Percentiles rank a stretch among this genome's conserved stretches.
These are phyloP conservation scores for Diaporthe caulivora DNA, from an alignment of 2,329 filamentous ascomycete species.

Conservation along the genomic window DNA sequence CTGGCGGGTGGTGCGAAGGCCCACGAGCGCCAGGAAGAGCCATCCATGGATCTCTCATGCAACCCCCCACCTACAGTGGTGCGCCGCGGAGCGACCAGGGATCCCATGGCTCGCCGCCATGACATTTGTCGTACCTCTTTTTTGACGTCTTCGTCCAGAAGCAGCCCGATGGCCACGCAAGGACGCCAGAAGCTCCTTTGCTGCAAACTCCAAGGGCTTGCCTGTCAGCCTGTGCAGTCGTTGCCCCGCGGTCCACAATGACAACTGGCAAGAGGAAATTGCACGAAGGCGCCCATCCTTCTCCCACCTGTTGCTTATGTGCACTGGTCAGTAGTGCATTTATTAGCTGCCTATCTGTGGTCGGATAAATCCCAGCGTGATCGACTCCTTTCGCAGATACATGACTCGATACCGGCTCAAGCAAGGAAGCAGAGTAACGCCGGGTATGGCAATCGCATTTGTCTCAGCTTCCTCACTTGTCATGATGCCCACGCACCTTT, in stretches of 20 bases:
- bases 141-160: background rate
- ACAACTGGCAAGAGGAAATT: constrained; percentile 3
- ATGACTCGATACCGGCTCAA: constrained; percentile 26
- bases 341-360: constrained; percentile 21
- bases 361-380: background rate
- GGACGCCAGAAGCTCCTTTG: background rate
- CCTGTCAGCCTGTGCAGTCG: background rate
- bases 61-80: constrained; percentile 2
- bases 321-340: background rate
- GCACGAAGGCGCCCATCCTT: background rate
- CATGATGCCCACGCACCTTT: constrained; percentile 1
- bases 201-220: constrained; percentile 5
- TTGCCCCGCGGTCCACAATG: background rate
- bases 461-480: constrained; percentile 30
- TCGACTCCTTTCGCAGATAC: constrained; percentile 21
- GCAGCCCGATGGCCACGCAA: background rate
- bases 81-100: constrained; percentile 16
- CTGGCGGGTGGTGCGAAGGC: constrained; percentile 27
- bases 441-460: constrained; percentile 14
- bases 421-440: background rate
- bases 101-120: constrained; percentile 4
- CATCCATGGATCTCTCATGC: constrained; percentile 24
- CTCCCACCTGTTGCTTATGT: constrained; percentile 17
- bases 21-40: constrained; percentile 7
- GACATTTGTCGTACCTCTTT: background rate